Base-by-base conservation (phyloP, 768 basidiomycete genomes). In the Amanita thiersii region DNA sequence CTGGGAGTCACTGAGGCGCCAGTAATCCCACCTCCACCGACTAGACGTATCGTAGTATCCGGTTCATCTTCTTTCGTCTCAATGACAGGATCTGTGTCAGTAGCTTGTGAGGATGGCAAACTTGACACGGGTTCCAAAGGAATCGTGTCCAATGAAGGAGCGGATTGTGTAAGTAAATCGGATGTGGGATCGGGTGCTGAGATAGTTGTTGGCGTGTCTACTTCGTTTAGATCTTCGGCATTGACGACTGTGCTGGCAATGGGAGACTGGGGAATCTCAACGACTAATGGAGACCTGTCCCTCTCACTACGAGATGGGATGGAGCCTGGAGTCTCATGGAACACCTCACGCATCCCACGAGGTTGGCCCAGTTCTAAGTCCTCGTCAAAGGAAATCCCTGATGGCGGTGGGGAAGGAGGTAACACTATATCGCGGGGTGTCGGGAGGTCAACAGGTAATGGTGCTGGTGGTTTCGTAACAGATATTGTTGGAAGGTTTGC, bases 381-480 rank as follows among this genome's bases (percentile, higher is more conserved):
- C 18, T 68, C 63, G 23, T 68, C 65, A 29, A 66, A 64, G 3
- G 64, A 62, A 29, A 66, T 67, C 7, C 56, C 60, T 12, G 73
- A 72, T 36, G 69, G 66, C 4, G 70, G 62, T 1, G 68, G 66
- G 6, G 70, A 68, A 4, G 68, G 63, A 10, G 62, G 54, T 17
- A 68, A 46, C 15, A 65, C 60, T 26, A 85, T 78, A 50, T 83
- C 81, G 26, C 65, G 69, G 18, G 68, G 64, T 12, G 76, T 83
- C 1, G 86, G 86, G 14, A 89, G 63, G 40, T 72, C 69, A 9
- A 89, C 75, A 34, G 86, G 86, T 40, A 66, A 58, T 10, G 86
- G 86, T 0, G 73, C 77, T 2, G 86, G 84, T 6, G 80, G 70
- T 62, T 79, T 86, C 23, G 81, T 79, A 43, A 84, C 61, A 15